A percentile compares a stretch with the other conserved stretches of the same genome.
These are phyloP conservation scores for Talaromyces sp. DNA, from an alignment of 2,329 filamentous ascomycete species.

Conservation along the genomic window DNA sequence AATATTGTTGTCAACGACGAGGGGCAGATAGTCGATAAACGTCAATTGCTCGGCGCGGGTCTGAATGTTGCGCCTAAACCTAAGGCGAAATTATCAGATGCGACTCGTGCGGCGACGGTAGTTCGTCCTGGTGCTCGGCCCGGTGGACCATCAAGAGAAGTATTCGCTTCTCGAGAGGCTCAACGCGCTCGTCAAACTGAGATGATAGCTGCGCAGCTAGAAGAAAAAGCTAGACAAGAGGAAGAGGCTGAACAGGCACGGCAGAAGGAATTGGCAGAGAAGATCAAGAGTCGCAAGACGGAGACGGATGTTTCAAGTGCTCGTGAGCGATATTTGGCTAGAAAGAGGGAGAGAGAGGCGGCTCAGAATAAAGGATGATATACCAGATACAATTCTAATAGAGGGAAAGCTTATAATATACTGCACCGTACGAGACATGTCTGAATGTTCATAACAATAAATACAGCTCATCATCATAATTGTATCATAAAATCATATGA, in stretches of 20 bases:
- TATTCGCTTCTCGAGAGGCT: constrained; percentile 39
- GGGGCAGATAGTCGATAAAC: constrained; percentile 62
- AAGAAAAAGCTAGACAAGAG: constrained; percentile 53
- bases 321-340: constrained; percentile 59
- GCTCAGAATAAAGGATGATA: constrained; percentile 8
- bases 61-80: constrained; percentile 59
- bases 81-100: constrained; percentile 32
- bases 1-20: constrained; percentile 61
- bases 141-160: constrained; percentile 26
- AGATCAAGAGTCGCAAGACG: constrained; percentile 58
- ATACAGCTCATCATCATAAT: constrained; percentile 8
- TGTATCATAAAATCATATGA: constrained; percentile 8
- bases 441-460: background rate
- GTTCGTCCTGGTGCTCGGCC: constrained; percentile 20
- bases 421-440: background rate
- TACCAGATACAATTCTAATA: background rate
- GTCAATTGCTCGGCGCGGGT: constrained; percentile 59
- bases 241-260: constrained; percentile 57
- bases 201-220: constrained; percentile 60
- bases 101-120: constrained; percentile 18
- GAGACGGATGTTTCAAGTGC: constrained; percentile 57
- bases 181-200: constrained; percentile 56
- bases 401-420: background rate
- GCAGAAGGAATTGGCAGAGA: constrained; percentile 52
- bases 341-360: constrained; percentile 53